Conservation (phyloP, 176 grass and related monocot genomes). For the Bonia amplexicaulis region DNA sequence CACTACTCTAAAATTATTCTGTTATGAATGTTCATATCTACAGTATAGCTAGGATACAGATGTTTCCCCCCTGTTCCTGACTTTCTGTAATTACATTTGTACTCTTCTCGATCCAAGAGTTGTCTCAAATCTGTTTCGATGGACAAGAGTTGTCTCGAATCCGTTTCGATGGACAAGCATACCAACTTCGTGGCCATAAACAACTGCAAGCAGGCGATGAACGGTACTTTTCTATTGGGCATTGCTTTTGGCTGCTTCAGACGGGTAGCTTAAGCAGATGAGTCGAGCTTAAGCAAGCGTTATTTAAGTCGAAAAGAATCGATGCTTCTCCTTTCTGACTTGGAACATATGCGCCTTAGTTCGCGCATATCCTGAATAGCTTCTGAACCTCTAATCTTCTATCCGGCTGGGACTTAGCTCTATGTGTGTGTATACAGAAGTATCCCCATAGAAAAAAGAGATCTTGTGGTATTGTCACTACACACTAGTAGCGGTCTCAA, state of each 20-base stretch:
- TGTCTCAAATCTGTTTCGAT: neutral
- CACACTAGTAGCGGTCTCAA: neutral
- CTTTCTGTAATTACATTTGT: conserved; percentile 28
- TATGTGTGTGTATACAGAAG: neutral
- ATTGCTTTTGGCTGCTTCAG: neutral
- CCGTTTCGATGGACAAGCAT: neutral
- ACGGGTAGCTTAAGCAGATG: neutral
- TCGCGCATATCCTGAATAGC: neutral
- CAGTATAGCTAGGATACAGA: conserved; percentile 35
- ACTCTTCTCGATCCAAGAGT: conserved; percentile 7
- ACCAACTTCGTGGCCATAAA: neutral
- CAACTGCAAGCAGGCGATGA: neutral
- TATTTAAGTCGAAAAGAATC: no score
- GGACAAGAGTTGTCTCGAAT: neutral
- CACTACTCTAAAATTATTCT: neutral
- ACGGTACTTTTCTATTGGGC: neutral
- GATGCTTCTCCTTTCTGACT: no score
- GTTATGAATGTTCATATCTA: conserved; percentile 12
- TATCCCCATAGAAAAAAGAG: neutral
- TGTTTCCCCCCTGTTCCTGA: conserved; percentile 14
- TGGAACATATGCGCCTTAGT: no score
- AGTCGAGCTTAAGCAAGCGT: neutral
- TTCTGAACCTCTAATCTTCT: neutral
- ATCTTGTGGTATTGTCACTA: conserved; percentile 6
- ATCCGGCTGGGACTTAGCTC: neutral